phyloP scores from a whole-genome alignment of 192 early-diverging fungal species.

The Phycomyces nitens region DNA sequence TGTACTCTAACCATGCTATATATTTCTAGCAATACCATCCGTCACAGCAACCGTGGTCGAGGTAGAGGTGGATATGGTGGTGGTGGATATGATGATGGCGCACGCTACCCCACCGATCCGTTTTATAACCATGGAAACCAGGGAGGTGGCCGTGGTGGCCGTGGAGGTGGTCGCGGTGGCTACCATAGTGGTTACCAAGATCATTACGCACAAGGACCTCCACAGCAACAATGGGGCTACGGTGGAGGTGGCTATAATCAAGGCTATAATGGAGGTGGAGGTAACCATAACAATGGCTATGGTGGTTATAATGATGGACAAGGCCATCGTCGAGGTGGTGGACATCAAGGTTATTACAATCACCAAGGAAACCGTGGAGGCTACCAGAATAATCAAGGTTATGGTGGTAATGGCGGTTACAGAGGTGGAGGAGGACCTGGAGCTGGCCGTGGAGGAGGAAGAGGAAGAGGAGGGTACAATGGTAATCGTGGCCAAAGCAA shows the following conservation, averaged over 20 bases:
- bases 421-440: slow-evolving; percentile 8
- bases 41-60: slow-evolving; percentile 29
- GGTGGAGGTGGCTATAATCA: slow-evolving; percentile 21
- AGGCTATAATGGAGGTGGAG: slow-evolving; percentile 35
- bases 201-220: slow-evolving; percentile 18
- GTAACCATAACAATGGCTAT: slow-evolving; percentile 22
- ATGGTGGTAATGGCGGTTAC: slow-evolving; percentile 13
- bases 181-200: slow-evolving; percentile 27
- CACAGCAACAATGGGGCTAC: slow-evolving; percentile 26
- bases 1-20: slow-evolving; percentile 16
- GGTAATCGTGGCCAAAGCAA: not conserved
- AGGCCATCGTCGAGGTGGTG: slow-evolving; percentile 27
- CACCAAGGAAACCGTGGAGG: slow-evolving; percentile 28
- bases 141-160: slow-evolving; percentile 23
- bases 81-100: slow-evolving; percentile 26
- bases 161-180: slow-evolving; percentile 2
- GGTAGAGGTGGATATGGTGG: slow-evolving; percentile 12
- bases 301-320: slow-evolving; percentile 26
- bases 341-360: slow-evolving; percentile 18
- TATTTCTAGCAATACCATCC: slow-evolving; percentile 18
- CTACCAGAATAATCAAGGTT: slow-evolving; percentile 22
- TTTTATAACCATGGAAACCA: slow-evolving; percentile 28
- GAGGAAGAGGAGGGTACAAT: slow-evolving; percentile 8
- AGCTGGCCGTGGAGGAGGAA: not conserved
- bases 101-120: slow-evolving; percentile 23